Percentiles rank a stretch among this genome's conserved stretches.
Conservation (phyloP, 2,329 filamentous ascomycete species). For the Cladorrhinum sp. region DNA sequence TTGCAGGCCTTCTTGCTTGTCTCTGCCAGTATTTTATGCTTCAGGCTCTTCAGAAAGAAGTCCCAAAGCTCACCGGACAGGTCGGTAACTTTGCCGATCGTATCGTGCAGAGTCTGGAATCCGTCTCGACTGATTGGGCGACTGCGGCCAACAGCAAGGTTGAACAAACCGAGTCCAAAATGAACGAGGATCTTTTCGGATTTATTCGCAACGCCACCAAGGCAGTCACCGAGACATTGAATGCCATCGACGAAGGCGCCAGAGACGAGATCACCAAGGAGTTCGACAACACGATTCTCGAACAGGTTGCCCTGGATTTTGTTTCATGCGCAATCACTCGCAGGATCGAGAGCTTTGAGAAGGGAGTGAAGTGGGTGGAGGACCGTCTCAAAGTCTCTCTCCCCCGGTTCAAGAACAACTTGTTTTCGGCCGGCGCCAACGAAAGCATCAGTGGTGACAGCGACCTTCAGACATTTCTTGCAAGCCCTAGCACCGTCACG, state of each 20-base stretch:
- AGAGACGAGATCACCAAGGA: constrained; percentile 67
- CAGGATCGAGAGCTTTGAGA: constrained; percentile 81
- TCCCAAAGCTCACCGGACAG: constrained; percentile 69
- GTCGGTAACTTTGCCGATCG: constrained; percentile 77
- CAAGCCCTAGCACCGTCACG: constrained; percentile 69
- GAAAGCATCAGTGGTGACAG: constrained; percentile 56
- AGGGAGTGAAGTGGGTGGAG: constrained; percentile 89
- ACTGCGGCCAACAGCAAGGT: constrained; percentile 72
- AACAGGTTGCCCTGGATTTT: constrained; percentile 73
- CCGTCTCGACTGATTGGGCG: constrained; percentile 74
- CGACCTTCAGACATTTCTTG: constrained; percentile 67
- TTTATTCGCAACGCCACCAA: constrained; percentile 82
- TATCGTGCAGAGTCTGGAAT: constrained; percentile 68
- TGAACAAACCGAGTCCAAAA: constrained; percentile 47
- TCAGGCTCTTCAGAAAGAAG: constrained; percentile 66
- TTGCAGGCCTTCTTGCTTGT: constrained; percentile 79
- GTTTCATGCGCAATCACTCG: constrained; percentile 83
- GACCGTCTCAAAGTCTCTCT: constrained; percentile 82
- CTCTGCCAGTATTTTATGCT: constrained; percentile 81
- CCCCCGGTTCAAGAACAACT: constrained; percentile 72
- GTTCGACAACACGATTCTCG: constrained; percentile 79
- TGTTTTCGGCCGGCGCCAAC: constrained; percentile 76
- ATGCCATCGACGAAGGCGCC: constrained; percentile 76
- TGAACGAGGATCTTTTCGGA: constrained; percentile 82
- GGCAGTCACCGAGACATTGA: constrained; percentile 82